Evolutionary conservation across 2,329 filamentous ascomycete species (phyloP), one percentile per base, ranked within the genome.

Genomic region (Paracorniculantispora psalliotae): DNA sequence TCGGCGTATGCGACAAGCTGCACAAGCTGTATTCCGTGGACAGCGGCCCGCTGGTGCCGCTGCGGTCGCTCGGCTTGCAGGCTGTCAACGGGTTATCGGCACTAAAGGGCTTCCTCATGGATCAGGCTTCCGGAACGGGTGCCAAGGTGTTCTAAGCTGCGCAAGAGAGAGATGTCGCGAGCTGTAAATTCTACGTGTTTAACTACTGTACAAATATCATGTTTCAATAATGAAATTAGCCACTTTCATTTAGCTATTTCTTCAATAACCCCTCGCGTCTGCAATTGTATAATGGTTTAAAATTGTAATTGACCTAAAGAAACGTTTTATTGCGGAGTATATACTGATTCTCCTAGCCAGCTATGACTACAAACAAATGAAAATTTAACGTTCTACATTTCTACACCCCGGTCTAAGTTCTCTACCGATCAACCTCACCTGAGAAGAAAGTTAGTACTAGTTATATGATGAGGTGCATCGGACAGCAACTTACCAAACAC

Each of bases 1-100:
- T 92, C 57, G 92, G 85, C 59, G 89, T 88, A 48, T 90, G 86
- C 64, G 93, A 97, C 75, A 93, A 97, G 76, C 77, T 97, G 65
- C 92, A 97, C 73, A 96, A 93, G 77, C 75, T 97, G 46, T 97
- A 96, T 73, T 88, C 88, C n/a, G 85, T 91, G 0, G 86, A 85
- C 23, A 86, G 83, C 61, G 90, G 90, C 0, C 92, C 92, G 1
- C 75, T 97, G 35, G 89, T 96, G 19, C 88, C 88, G 65, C 78
- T 92, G 53, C 82, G 93, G 62, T 92, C 90, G 56, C 68, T 91
- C 49, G 93, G 93, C 0, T 73, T 97, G 62, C 83, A 79, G 62
- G 84, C 88, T 8, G 88, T 97, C 62, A 88, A 97, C 73, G 81
- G 83, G 2, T 68, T 96, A 68, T 81, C 84, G 0, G 84, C 88